Base-by-base conservation (phyloP, 768 basidiomycete genomes). In the Ramaria sp. region DNA sequence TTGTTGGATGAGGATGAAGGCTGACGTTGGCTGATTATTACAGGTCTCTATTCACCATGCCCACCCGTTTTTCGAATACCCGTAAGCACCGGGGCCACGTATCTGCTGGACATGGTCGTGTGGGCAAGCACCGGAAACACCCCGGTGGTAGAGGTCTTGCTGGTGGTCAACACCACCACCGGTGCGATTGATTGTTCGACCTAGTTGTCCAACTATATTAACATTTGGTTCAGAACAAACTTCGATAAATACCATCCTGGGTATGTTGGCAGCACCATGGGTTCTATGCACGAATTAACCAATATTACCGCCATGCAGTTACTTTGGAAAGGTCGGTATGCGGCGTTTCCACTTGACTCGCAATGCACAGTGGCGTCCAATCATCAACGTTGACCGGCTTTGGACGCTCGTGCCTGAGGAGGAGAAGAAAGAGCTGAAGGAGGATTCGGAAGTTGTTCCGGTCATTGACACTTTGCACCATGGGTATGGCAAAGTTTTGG, bases 311-410 rank as follows among this genome's bases (percentile, higher is more conserved):
- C 59, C 38, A 6, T 48, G n/a, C 33, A 57, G 94, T 89, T 97
- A 97, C 91, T 98, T 95, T 73, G 94, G 94, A 80, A 97, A 97
- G 78, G 91, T 95, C 71, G 96, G 96, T 91, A 99, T 99, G 95
- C 85, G 96, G 70, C 86, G 86, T 74, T 99, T 88, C 89, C 96
- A 99, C 72, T 74, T 92, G 61, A 92, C 89, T 56, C 86, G 85
- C 73, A 96, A 96, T 73, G 73, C 79, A 64, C 78, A 83, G 74
- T 96, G 91, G 93, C 82, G 87, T 61, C 93, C 95, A 19, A 88
- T 86, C 70, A 90, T 99, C 86, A 99, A 99, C 78, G 84, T 98
- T 72, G 96, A 98, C 82, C 94, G 94, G 77, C 80, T 95, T 53
- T 91, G 91, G 91, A 79, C 82, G 61, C 86, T 96, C 67, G 86